Base-by-base conservation (phyloP, 2,329 filamentous ascomycete species). In the Penicillium sp. region DNA sequence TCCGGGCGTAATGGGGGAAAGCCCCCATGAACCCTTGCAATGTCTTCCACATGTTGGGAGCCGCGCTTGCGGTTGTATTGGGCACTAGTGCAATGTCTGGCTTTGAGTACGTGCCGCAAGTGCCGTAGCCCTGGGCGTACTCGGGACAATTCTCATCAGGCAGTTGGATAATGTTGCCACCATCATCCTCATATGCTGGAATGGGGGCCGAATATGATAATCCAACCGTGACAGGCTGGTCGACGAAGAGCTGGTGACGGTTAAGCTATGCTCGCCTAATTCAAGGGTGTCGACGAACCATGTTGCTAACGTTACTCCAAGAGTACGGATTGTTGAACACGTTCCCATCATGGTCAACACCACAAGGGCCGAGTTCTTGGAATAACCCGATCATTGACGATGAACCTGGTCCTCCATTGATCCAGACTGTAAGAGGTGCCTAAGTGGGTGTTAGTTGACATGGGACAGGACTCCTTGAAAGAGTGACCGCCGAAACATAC, bases 1-100 rank as follows among this genome's bases (percentile, higher is more conserved):
- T 69, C 16, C 75, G 67, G 0, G 73, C 68, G 56, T 77, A 77
- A 50, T 76, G 61, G 1, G 75, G 80, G 60, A 84, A 83, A 0
- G 75, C 80, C 2, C 80, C 80, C 75, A 82, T 80, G 64, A 84
- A 84, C 1, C 80, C 80, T 59, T 83, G 81, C 22, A 83, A 61
- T 0, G 78, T 80, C 64, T 77, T 80, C 78, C 79, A 84, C 69
- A 84, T 80, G 46, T 77, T 78, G 1, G 79, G 79, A 3, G 80
- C 80, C 2, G 80, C 80, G 46, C 65, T 69, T 13, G 68, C 56
- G 1, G 80, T 83, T 8, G 72, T 72, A 57, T 81, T 80, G 9
- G 78, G 75, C 1, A 77, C 80, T 39, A 79, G 58, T 1, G 72
- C 74, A 9, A 72, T 59, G 51, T 81, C 75, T 0, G 76, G 72